Base-by-base conservation (phyloP, 768 basidiomycete genomes). In the Mycena amicta region DNA sequence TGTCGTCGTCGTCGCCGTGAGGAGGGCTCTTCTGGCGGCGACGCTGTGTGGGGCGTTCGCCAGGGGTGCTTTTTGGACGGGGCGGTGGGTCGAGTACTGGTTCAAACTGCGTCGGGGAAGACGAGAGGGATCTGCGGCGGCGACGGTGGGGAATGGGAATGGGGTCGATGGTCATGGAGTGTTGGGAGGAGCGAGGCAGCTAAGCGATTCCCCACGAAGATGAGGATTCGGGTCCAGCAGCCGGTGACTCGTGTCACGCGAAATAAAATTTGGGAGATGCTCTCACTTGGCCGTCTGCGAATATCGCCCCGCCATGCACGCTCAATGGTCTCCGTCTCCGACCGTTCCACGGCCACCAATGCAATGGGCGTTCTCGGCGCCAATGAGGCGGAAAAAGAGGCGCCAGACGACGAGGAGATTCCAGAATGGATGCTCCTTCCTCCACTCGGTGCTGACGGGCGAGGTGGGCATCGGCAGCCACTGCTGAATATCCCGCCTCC, bases 31-130 rank as follows among this genome's bases (percentile, higher is more conserved):
- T 77, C 45, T 80, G 77, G 33, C 82, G 76, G 45, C 79, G 75
- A 43, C 77, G 78, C 50, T 74, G 80, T 4, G 74, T 74, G 1
- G 80, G 81, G 3, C 87, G 80, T 64, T 89, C 86, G 27, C 85
- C 79, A 2, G 89, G 89, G 0, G 89, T 88, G 15, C 87, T 89
- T 69, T 91, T 89, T 20, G 89, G 89, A 20, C 89, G 81, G 3
- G 86, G 88, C 5, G 85, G 86, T 5, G 85, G 83, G 1, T 75
- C 66, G 23, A 82, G 64, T 11, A 55, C 23, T 39, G 68, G n/a
- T 55, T 61, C 29, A 59, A 53, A 58, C 60, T 65, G 52, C 63
- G 66, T 74, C 64, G 69, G 75, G 59, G 75, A 77, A 69, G 13
- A 84, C 83, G 49, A 83, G 81, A 28, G 28, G 4, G 88, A 88